Evolutionary conservation across 1,139 yeast genomes (phyloP).

Genomic region (Entelexis paramagnoliae): DNA sequence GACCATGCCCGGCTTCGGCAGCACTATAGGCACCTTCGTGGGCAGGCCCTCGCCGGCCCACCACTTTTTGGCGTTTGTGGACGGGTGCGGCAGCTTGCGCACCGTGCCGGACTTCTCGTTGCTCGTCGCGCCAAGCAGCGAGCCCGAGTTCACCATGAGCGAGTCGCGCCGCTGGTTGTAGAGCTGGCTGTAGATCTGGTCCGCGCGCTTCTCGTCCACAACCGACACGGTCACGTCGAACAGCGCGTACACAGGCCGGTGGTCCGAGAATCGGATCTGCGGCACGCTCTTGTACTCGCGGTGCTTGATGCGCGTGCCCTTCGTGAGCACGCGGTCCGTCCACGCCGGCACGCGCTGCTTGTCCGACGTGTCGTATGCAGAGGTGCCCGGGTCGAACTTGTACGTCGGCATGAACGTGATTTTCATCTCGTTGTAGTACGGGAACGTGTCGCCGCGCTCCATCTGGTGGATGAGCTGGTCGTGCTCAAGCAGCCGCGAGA

Average conservation of each 20-base stretch:
- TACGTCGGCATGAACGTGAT: constrained; percentile 82
- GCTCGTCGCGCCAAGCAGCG: constrained; percentile 21
- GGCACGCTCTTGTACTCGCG: constrained; percentile 48
- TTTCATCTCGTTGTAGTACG: constrained; percentile 70
- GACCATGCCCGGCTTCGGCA: constrained; percentile 35
- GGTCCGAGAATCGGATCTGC: constrained; percentile 70
- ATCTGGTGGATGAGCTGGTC: constrained; percentile 83
- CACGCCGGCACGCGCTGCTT: constrained; percentile 91
- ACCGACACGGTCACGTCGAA: constrained; percentile 60
- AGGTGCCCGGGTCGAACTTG: constrained; percentile 84
- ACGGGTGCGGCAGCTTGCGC: constrained; percentile 63
- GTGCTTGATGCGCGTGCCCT: constrained; percentile 51
- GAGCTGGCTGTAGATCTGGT: constrained; percentile 47
- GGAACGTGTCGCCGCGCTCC: constrained; percentile 76
- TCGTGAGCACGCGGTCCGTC: constrained; percentile 73
- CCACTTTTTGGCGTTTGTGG: constrained; percentile 76
- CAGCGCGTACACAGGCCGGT: constrained; percentile 79
- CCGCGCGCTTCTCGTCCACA: constrained; percentile 55
- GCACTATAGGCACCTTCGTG: constrained; percentile 49
- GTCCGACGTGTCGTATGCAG: constrained; percentile 76
- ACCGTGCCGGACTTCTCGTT: constrained; percentile 19
- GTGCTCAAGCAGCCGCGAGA: constrained; percentile 45
- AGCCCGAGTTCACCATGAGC: constrained; percentile 31
- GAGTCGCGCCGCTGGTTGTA: constrained; percentile 39
- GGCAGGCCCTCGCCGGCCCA: constrained; percentile 76